A percentile compares a stretch with the other conserved stretches of the same genome.
Evolutionary conservation across 768 basidiomycete genomes (phyloP).

Genomic region (Rhodotorula graminis): DNA sequence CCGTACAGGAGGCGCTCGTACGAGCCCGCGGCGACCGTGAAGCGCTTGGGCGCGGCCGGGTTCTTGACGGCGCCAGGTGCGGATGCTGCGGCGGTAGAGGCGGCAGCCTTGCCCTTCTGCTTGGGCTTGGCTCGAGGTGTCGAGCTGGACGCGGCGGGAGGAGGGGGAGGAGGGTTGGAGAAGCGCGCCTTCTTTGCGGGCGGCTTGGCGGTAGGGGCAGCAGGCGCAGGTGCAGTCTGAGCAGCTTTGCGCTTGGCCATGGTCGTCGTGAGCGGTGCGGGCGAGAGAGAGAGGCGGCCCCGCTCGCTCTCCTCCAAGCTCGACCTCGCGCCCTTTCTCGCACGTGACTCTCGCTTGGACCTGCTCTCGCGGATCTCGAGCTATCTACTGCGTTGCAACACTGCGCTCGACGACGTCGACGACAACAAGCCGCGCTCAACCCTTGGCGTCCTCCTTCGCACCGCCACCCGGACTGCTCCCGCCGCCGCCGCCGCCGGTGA

Average conservation of each 20-base stretch:
- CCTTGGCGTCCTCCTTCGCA: not conserved
- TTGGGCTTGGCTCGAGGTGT: not conserved
- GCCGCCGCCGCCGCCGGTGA: not conserved
- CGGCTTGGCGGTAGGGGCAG: not conserved
- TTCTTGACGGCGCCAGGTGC: not conserved
- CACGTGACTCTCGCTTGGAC: too few species aligned
- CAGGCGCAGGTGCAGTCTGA: not conserved
- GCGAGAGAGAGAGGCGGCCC: not conserved
- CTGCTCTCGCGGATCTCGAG: too few species aligned
- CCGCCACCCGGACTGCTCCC: not conserved
- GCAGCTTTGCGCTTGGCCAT: slow-evolving; percentile 24
- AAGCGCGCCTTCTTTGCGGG: slow-evolving; percentile 23
- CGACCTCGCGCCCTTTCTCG: not conserved
- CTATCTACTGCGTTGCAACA: too few species aligned
- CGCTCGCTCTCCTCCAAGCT: not conserved
- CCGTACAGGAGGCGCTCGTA: slow-evolving; percentile 86
- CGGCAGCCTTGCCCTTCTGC: not conserved
- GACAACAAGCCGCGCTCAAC: not conserved
- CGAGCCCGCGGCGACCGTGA: slow-evolving; percentile 84
- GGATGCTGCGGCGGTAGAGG: not conserved
- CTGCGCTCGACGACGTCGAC: too few species aligned
- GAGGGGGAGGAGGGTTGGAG: slow-evolving; percentile 23
- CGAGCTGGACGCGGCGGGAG: too few species aligned
- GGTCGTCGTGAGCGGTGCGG: not conserved
- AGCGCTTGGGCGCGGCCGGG: slow-evolving; percentile 51